Base-by-base conservation (phyloP, 345 rosid species). In the Syzygium aromaticum region DNA sequence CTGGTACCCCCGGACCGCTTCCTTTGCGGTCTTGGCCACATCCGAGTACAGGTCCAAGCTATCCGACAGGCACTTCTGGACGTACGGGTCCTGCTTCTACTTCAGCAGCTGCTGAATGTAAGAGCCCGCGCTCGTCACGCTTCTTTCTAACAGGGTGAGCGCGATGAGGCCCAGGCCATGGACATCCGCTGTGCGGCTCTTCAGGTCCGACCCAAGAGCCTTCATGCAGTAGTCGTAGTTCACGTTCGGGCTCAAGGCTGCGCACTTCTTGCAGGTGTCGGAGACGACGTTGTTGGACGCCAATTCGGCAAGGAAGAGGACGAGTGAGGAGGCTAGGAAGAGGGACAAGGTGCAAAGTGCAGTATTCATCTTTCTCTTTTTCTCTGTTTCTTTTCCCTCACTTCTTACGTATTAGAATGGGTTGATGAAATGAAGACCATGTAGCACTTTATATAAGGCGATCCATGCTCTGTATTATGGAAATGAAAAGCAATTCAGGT, bases 231-330 rank as follows among this genome's bases (percentile, higher is more conserved):
- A 94, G 83, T 86, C 86, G 91, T 90, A 92, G 86, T 67, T 67
- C 14, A 94, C 21, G 88, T 92, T 92, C 3, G 95, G 93, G 51
- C 92, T 94, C 25, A 23, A 87, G 84, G 33, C 83, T 6, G 93
- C 86, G 49, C 90, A 90, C 86, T 91, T 91, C 57, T n/a, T 90
- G 93, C 98, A 95, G 11, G 93, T 91, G 63, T 90, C 52, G 67
- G 28, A 27, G 17, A 82, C 52, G 30, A 46, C 23, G 23, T 84
- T 6, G 51, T 67, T 19, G 0, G 40, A 3, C 27, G 84, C 6
- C 16, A 84, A 23, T 21, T 27, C 67, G 67, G n/a, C 54, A 40
- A 9, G 27, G 86, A 67, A 11, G 73, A 87, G 61, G 82, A 83
- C 4, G 77, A 89, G 57, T 57, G 63, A 7, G 89, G 87, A 30